Percentiles rank a stretch among this genome's conserved stretches.
Evolutionary conservation across 2,329 filamentous ascomycete genomes (phyloP).

Genomic region (Colletotrichum agaves): DNA sequence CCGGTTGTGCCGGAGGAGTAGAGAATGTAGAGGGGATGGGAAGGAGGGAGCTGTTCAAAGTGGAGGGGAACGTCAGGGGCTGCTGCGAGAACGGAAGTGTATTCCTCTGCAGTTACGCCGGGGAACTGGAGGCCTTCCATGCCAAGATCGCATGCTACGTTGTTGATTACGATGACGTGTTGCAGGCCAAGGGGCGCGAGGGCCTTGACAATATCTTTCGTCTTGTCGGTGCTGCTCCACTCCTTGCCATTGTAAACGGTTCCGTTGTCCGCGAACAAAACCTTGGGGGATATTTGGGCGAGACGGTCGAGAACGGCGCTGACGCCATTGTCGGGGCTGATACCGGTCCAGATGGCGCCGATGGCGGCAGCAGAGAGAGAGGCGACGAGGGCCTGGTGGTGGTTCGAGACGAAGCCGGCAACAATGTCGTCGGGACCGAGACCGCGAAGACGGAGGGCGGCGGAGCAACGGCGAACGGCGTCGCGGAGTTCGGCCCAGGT

Average conservation of each 20-base stretch:
- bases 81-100: slow-evolving; percentile 53
- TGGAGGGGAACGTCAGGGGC: slow-evolving; percentile 57
- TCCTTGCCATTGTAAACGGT: slow-evolving; percentile 91
- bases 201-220: slow-evolving; percentile 76
- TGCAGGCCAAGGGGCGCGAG: slow-evolving; percentile 71
- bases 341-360: slow-evolving; percentile 91
- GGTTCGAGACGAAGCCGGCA: slow-evolving; percentile 88
- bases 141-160: slow-evolving; percentile 60
- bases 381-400: slow-evolving; percentile 85
- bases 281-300: slow-evolving; percentile 82
- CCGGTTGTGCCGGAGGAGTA: slow-evolving; percentile 93
- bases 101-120: slow-evolving; percentile 56
- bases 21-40: slow-evolving; percentile 92
- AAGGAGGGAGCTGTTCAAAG: slow-evolving; percentile 83
- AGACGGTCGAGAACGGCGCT: slow-evolving; percentile 90
- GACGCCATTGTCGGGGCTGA: slow-evolving; percentile 92
- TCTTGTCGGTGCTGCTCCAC: slow-evolving; percentile 83
- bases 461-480: slow-evolving; percentile 77
- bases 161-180: slow-evolving; percentile 79
- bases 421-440: slow-evolving; percentile 67
- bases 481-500: slow-evolving; percentile 87
- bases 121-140: slow-evolving; percentile 53
- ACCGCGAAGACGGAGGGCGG: slow-evolving; percentile 74
- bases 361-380: slow-evolving; percentile 86
- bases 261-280: slow-evolving; percentile 89